Evolutionary conservation across 805 yeast species (phyloP).

Genomic region (Kregervanrija delftensis): DNA sequence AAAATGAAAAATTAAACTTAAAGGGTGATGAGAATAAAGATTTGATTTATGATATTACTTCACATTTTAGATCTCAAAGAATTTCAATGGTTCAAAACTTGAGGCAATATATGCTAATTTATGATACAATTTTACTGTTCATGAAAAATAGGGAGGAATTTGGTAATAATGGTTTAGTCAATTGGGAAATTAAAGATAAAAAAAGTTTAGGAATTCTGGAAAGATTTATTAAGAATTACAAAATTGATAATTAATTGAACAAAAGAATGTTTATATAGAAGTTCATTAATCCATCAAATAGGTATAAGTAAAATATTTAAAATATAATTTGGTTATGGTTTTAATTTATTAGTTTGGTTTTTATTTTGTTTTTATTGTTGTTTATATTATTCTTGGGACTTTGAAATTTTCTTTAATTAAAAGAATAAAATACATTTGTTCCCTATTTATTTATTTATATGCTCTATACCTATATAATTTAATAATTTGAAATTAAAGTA

Average conservation of each 20-base stretch:
- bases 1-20: background rate
- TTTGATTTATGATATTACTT: slow-evolving; percentile 40
- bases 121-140: slow-evolving; percentile 33
- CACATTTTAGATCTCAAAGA: slow-evolving; percentile 43
- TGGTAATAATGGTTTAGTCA: slow-evolving; percentile 8
- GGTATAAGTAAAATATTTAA: too few species aligned
- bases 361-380: too few species aligned
- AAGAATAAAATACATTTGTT: too few species aligned
- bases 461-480: background rate
- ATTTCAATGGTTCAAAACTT: slow-evolving; percentile 55
- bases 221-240: slow-evolving; percentile 5
- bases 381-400: too few species aligned
- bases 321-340: too few species aligned
- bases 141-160: slow-evolving; percentile 1
- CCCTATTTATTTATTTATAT: too few species aligned
- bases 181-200: slow-evolving; percentile 11
- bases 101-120: slow-evolving; percentile 46
- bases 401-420: too few species aligned
- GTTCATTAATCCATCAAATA: too few species aligned
- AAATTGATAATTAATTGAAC: too few species aligned
- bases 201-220: slow-evolving; percentile 6
- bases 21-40: slow-evolving; percentile 21
- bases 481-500: background rate
- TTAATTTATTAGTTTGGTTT: too few species aligned
- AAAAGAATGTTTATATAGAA: too few species aligned